phyloP scores from a whole-genome alignment of 345 rosid species.

The Theobroma cacao region DNA sequence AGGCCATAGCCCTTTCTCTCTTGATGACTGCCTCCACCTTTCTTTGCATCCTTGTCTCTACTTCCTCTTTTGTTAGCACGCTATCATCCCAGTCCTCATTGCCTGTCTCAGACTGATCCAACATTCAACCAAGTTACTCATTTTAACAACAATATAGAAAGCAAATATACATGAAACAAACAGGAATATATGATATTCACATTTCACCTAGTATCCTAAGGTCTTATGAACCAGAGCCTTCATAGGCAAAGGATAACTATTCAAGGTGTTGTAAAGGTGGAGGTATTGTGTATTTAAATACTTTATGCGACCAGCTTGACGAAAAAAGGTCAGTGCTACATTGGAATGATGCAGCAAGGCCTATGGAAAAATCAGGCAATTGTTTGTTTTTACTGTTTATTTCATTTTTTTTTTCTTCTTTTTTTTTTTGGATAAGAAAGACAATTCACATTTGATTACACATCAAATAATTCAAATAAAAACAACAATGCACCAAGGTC shows the following conservation, averaged over 20 bases:
- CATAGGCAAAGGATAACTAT: not conserved
- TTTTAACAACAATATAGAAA: not conserved
- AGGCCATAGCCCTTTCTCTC: slow-evolving; percentile 89
- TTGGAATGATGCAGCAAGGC: not conserved
- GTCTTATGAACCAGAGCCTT: not conserved
- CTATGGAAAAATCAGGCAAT: not conserved
- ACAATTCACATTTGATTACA: too few species aligned
- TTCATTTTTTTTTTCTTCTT: not conserved
- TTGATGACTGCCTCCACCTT: slow-evolving; percentile 81
- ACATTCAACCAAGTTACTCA: slow-evolving; percentile 6
- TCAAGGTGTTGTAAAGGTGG: not conserved
- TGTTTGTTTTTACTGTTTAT: not conserved
- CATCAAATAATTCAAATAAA: too few species aligned
- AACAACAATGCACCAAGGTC: too few species aligned
- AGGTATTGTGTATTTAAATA: not conserved
- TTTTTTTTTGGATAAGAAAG: too few species aligned
- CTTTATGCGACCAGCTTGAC: not conserved
- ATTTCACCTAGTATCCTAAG: not conserved
- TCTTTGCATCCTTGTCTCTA: slow-evolving; percentile 66
- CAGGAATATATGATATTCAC: not conserved
- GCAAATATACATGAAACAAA: not conserved
- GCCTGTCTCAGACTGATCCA: slow-evolving; percentile 64
- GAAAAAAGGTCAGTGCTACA: not conserved
- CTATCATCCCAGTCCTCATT: slow-evolving; percentile 82
- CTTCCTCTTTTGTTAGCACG: slow-evolving; percentile 68